These are phyloP conservation scores for Aspergillus fructus DNA, from an alignment of 2,329 filamentous ascomycete genomes.

Conservation along the genomic window DNA sequence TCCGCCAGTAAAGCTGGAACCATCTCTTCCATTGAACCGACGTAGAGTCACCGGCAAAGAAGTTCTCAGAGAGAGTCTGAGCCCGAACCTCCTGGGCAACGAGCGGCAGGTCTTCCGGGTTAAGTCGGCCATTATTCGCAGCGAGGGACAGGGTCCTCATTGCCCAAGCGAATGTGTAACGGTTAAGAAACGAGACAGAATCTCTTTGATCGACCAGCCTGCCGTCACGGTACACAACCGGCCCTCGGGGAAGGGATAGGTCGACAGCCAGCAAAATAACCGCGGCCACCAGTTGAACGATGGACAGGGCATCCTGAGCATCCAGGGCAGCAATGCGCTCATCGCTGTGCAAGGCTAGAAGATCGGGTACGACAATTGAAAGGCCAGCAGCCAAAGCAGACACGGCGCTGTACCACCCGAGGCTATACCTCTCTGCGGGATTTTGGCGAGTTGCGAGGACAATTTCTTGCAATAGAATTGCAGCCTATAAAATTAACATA, in stretches of 20 bases:
- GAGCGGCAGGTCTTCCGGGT: slow-evolving; percentile 61
- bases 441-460: not conserved
- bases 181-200: slow-evolving; percentile 59
- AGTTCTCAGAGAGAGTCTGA: slow-evolving; percentile 37
- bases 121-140: slow-evolving; percentile 58
- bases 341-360: not conserved
- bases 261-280: slow-evolving; percentile 4
- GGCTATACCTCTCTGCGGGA: not conserved
- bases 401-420: slow-evolving; percentile 13
- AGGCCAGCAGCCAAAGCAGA: not conserved
- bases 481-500: not conserved
- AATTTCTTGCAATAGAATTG: slow-evolving; percentile 4
- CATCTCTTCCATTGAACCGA: slow-evolving; percentile 58
- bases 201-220: slow-evolving; percentile 61
- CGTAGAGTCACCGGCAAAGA: not conserved
- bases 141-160: slow-evolving; percentile 55
- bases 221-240: slow-evolving; percentile 61
- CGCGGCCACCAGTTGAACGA: slow-evolving; percentile 5
- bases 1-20: slow-evolving; percentile 55
- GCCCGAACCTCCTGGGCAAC: slow-evolving; percentile 56
- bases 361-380: not conserved
- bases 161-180: slow-evolving; percentile 66
- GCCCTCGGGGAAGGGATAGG: slow-evolving; percentile 61
- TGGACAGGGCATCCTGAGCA: not conserved
- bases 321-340: not conserved